These are phyloP conservation scores for Rhizopogon vesiculosus DNA, from an alignment of 768 basidiomycete species.

Conservation along the genomic window DNA sequence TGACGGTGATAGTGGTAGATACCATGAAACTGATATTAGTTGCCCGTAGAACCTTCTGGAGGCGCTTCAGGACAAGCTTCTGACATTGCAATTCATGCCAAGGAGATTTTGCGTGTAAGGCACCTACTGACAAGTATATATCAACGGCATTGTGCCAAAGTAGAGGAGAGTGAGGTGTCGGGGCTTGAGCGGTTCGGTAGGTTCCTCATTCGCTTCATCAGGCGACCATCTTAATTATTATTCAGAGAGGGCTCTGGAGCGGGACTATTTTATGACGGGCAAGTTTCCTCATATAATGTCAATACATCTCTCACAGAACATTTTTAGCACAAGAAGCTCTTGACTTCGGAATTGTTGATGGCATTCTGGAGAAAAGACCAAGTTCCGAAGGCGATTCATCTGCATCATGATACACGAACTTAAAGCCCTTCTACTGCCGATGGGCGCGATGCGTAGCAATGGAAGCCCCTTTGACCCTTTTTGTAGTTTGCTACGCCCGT, in stretches of 20 bases:
- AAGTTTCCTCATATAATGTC: conserved; percentile 13
- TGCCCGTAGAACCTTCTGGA: conserved; percentile 81
- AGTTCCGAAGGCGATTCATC: conserved; percentile 36
- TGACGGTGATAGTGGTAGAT: neutral
- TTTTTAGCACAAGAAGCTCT: conserved; percentile 77
- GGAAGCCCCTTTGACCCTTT: conserved; percentile 1
- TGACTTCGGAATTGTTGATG: conserved; percentile 90
- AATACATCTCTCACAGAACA: conserved; percentile 14
- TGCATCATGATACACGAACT: neutral
- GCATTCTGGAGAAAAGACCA: conserved; percentile 78
- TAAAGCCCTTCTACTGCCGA: conserved; percentile 3
- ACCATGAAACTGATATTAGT: conserved; percentile 7
- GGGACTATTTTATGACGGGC: conserved; percentile 97
- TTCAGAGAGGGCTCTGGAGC: conserved; percentile 82
- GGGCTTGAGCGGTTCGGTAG: conserved; percentile 77
- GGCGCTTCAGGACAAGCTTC: conserved; percentile 94
- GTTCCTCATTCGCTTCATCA: conserved; percentile 22
- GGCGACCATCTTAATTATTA: conserved; percentile 6
- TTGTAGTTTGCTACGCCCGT: conserved; percentile 1
- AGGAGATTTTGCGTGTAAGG: conserved; percentile 89
- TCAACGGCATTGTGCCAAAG: conserved; percentile 74
- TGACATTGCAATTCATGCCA: conserved; percentile 97
- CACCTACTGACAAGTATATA: conserved; percentile 84
- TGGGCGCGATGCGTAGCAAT: neutral
- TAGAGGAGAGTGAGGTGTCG: conserved; percentile 56